Evolutionary conservation across 2,329 filamentous ascomycete genomes (phyloP).

Genomic region (Curvularia lunata): DNA sequence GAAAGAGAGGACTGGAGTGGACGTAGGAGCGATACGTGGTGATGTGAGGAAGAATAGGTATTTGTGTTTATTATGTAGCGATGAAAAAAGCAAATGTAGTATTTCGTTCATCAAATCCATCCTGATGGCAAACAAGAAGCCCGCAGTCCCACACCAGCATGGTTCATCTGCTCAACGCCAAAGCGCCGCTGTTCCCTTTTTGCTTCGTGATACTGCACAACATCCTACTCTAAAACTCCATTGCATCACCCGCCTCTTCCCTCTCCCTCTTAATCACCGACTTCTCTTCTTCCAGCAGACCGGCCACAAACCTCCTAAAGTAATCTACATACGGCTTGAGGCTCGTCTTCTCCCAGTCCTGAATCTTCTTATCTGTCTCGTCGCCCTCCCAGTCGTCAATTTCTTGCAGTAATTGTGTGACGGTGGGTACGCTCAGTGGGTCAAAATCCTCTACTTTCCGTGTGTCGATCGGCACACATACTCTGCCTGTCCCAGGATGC

Average conservation of each 20-base stretch:
- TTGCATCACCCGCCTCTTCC: conserved; percentile 61
- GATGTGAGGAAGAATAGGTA: background rate
- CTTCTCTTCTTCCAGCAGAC: conserved; percentile 76
- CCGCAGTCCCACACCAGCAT: background rate
- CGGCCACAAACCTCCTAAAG: conserved; percentile 81
- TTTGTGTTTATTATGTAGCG: background rate
- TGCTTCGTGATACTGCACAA: background rate
- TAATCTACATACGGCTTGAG: conserved; percentile 91
- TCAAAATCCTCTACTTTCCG: conserved; percentile 79
- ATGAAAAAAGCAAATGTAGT: background rate
- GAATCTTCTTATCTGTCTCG: conserved; percentile 58
- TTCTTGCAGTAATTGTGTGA: conserved; percentile 79
- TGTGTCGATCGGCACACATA: conserved; percentile 93
- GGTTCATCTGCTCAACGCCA: background rate
- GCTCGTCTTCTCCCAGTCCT: conserved; percentile 97
- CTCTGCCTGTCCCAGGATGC: conserved; percentile 89
- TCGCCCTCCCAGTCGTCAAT: conserved; percentile 78
- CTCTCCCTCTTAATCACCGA: conserved; percentile 58
- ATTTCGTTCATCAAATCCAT: background rate
- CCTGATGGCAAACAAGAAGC: background rate
- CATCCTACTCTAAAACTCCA: conserved; percentile 65
- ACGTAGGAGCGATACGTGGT: background rate
- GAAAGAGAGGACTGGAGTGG: background rate
- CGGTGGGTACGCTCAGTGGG: conserved; percentile 85
- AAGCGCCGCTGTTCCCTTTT: background rate